phyloP scores from a whole-genome alignment of 2,329 filamentous ascomycete species.

The Fusarium tanahbumbuense region DNA sequence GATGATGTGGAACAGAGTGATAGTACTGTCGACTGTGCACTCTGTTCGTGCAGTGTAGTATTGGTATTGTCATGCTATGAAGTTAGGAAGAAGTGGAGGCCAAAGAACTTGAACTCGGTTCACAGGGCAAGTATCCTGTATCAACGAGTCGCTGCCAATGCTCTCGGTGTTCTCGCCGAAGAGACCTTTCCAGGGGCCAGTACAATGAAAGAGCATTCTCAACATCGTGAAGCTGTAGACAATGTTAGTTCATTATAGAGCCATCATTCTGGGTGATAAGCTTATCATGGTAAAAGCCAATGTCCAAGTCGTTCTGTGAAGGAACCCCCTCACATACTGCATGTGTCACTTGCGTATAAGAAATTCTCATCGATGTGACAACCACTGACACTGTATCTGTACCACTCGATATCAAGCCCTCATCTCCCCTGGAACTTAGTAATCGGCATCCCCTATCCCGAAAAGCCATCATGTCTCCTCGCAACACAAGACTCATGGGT shows the following conservation, averaged over 20 bases:
- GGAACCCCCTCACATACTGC: background rate
- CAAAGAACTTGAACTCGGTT: background rate
- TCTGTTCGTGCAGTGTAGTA: background rate
- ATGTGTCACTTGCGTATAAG: background rate
- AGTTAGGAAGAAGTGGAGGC: background rate
- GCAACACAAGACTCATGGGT: background rate
- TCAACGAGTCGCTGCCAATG: rapidly evolving
- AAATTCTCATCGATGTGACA: background rate
- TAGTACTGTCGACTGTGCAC: background rate
- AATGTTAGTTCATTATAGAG: background rate
- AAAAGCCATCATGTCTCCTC: background rate
- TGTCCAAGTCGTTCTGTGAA: background rate
- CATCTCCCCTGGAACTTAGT: background rate
- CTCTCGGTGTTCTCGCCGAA: background rate
- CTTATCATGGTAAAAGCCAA: no score
- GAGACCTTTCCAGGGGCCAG: background rate
- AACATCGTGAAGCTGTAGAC: background rate
- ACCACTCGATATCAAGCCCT: background rate
- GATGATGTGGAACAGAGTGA: background rate
- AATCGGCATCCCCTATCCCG: background rate
- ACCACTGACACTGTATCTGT: background rate
- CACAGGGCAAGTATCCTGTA: background rate
- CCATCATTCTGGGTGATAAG: no score
- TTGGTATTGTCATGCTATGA: no score
- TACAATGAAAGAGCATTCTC: background rate